Evolutionary conservation across 345 rosid species (phyloP), one percentile per base, ranked within the genome.

Genomic region (Physaria fendleri): DNA sequence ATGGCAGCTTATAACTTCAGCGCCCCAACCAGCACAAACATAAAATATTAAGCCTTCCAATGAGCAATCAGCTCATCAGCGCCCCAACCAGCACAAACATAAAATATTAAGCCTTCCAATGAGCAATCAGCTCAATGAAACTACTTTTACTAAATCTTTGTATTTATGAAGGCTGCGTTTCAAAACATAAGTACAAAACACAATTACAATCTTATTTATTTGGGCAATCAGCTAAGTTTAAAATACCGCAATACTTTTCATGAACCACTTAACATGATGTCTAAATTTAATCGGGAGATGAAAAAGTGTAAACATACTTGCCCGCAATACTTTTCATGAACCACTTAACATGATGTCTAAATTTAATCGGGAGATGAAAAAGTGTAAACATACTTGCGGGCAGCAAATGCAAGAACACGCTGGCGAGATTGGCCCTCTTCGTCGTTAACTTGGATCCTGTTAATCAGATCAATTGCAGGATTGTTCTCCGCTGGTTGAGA

Each of bases 371-470:
- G 5, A 15, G 34, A 64, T 48, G 6, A 17, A 20, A 20, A 18
- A 46, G 18, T 6, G 50, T 2, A 12, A 32, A 54, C 74, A 20
- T 77, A 93, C 97, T 94, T 93, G 73, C 82, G 87, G 63, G 99
- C 99, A 59, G 99, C 99, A 76, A 83, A 93, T 8, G 90, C 78
- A 58, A 93, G 96, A 82, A 93, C 84, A 37, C 95, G 83, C 65
- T 93, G 99, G 48, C 99, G 97, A 46, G 99, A 93, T 47, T 95
- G 79, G 33, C 97, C 97, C 68, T 93, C 99, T 73, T 93, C 99
- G 56, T 93, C 99, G 65, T 73, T 69, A 65, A 89, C 88, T 22
- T 82, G 81, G 28, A 89, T 87, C 60, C 88, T 83, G 64, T 79
- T 82, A 40, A 93, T 93, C 85, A 89, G 74, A 68, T 89, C 90